These are phyloP conservation scores for Sporopachydermia cereana DNA, from an alignment of 1,139 yeast genomes.

Conservation along the genomic window DNA sequence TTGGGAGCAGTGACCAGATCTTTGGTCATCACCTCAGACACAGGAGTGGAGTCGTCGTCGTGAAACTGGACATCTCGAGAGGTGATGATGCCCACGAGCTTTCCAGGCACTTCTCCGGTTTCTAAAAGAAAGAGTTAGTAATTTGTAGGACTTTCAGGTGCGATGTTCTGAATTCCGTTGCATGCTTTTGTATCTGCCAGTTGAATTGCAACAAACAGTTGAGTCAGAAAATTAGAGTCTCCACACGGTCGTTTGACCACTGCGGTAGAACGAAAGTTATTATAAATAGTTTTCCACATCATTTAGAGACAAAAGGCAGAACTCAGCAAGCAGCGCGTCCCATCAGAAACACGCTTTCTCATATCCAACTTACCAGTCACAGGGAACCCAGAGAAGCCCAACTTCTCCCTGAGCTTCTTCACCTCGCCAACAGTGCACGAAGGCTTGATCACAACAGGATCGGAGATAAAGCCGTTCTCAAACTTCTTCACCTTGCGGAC, in stretches of 20 bases:
- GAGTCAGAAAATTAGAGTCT: slow-evolving; percentile 39
- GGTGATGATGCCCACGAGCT: slow-evolving; percentile 88
- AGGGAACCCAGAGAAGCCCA: slow-evolving; percentile 97
- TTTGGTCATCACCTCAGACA: slow-evolving; percentile 79
- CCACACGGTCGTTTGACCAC: slow-evolving; percentile 98
- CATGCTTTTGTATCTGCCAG: neutral
- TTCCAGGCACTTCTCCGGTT: slow-evolving; percentile 77
- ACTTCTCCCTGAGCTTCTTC: slow-evolving; percentile 51
- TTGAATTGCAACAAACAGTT: too few relatives aligned
- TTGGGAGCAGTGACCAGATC: slow-evolving; percentile 75
- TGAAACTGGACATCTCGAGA: slow-evolving; percentile 96
- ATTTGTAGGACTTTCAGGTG: too few relatives aligned
- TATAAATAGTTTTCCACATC: slow-evolving; percentile 48
- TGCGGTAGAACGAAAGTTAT: slow-evolving; percentile 99
- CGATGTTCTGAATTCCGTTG: neutral
- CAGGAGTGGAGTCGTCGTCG: slow-evolving; percentile 51
- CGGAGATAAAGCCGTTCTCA: slow-evolving; percentile 95
- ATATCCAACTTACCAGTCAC: slow-evolving; percentile 82
- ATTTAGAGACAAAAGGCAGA: slow-evolving; percentile 19
- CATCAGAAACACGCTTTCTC: slow-evolving; percentile 5
- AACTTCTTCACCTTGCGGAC: slow-evolving; percentile 91
- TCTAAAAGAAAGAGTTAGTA: slow-evolving; percentile 33
- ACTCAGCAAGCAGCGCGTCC: slow-evolving; percentile 1
- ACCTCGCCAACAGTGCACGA: slow-evolving; percentile 70
- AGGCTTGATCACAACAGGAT: slow-evolving; percentile 82